Evolutionary conservation across 148 eudicot genomes (phyloP).

Genomic region (Vaccinium myrtillus): DNA sequence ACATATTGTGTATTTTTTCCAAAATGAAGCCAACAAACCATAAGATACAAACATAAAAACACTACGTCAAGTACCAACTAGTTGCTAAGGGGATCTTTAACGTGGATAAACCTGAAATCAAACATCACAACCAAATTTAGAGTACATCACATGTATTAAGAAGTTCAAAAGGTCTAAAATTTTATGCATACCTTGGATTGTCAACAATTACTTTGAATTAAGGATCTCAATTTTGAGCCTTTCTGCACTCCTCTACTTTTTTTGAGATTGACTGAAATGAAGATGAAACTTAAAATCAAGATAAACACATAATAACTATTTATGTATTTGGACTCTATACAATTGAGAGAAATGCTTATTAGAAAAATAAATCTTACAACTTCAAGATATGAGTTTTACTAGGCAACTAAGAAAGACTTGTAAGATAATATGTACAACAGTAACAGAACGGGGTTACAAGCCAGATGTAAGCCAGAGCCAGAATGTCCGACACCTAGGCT

Average conservation of each 20-base stretch:
- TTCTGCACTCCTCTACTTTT: too few relatives aligned
- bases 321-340: background rate
- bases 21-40: too few relatives aligned
- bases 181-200: slow-evolving; percentile 35
- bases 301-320: slow-evolving; percentile 1
- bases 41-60: too few relatives aligned
- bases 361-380: slow-evolving; percentile 52
- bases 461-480: background rate
- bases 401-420: background rate
- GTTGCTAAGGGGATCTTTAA: too few relatives aligned
- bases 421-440: background rate
- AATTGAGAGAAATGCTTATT: background rate
- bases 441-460: background rate
- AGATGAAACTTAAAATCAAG: background rate
- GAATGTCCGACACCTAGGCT: background rate
- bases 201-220: too few relatives aligned
- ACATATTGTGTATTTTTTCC: too few relatives aligned
- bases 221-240: too few relatives aligned
- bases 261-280: slow-evolving; percentile 24
- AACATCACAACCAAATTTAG: too few relatives aligned
- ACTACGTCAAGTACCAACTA: too few relatives aligned
- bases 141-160: too few relatives aligned
- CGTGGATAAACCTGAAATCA: too few relatives aligned
- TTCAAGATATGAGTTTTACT: slow-evolving; percentile 45
- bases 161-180: too few relatives aligned